Evolutionary conservation across 257 asterid genomes (phyloP).

Genomic region (Lycium ferocissimum): DNA sequence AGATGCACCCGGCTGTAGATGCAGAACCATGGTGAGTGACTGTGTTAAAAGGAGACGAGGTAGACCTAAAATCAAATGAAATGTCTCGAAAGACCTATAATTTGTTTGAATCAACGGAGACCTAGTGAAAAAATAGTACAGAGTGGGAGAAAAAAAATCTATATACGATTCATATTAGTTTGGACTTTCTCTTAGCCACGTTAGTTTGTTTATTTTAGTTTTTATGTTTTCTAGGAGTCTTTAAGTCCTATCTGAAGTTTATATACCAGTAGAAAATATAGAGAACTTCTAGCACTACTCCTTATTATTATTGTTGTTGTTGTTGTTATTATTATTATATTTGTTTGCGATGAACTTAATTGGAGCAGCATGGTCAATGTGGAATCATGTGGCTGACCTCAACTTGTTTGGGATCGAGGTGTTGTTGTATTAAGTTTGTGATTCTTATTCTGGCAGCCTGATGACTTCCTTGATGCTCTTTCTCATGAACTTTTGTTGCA

Average conservation of each 20-base stretch:
- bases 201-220: not conserved
- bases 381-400: not conserved
- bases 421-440: not conserved
- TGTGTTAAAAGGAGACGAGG: not conserved
- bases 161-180: not conserved
- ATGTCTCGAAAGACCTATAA: not conserved
- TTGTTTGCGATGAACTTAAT: not conserved
- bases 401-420: not conserved
- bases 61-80: not conserved
- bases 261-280: not conserved
- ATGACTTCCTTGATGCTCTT: slow-evolving; percentile 1
- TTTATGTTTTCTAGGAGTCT: not conserved
- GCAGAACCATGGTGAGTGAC: not conserved
- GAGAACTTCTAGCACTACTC: not conserved
- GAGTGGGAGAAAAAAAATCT: not conserved
- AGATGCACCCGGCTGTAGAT: not conserved
- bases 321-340: not conserved
- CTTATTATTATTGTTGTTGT: not conserved
- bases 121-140: not conserved
- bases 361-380: not conserved
- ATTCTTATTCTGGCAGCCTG: slow-evolving; percentile 5
- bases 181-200: not conserved
- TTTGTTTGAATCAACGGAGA: not conserved
- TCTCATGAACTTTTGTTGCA: not conserved
- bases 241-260: not conserved